Evolutionary conservation across 2,329 filamentous ascomycete species (phyloP).

Genomic region (Ophiostoma australiae): DNA sequence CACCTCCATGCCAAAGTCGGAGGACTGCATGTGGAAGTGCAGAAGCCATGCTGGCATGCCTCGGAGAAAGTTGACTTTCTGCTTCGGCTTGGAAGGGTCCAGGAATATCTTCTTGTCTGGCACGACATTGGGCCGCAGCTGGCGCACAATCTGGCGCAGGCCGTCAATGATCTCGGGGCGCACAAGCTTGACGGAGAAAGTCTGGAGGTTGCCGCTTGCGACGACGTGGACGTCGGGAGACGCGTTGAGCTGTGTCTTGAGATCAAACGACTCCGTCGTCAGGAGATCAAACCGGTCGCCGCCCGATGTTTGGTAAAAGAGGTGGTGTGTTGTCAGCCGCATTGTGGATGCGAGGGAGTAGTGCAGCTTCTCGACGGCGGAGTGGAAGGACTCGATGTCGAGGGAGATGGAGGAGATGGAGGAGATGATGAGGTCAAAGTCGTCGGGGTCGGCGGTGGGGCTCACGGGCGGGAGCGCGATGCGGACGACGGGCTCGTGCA

Average conservation of each 20-base stretch:
- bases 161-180: constrained; percentile 90
- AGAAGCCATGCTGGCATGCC: constrained; percentile 78
- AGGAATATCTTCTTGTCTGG: constrained; percentile 55
- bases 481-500: constrained; percentile 91
- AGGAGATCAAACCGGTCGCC: constrained; percentile 82
- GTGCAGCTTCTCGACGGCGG: constrained; percentile 72
- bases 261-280: constrained; percentile 79
- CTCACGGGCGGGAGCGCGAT: constrained; percentile 80
- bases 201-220: constrained; percentile 73
- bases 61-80: constrained; percentile 67
- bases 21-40: constrained; percentile 77
- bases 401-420: constrained; percentile 90
- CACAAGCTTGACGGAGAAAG: constrained; percentile 83
- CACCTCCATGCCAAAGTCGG: constrained; percentile 84
- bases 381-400: constrained; percentile 94
- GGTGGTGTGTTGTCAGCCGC: constrained; percentile 75
- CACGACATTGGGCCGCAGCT: constrained; percentile 67
- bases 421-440: constrained; percentile 93
- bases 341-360: constrained; percentile 81
- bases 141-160: constrained; percentile 81
- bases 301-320: constrained; percentile 89
- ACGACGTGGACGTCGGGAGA: constrained; percentile 81
- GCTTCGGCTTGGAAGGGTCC: constrained; percentile 44
- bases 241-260: constrained; percentile 79
- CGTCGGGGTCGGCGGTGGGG: constrained; percentile 52